Evolutionary conservation across 2,329 filamentous ascomycete genomes (phyloP).

Genomic region (Fulvia fulva): DNA sequence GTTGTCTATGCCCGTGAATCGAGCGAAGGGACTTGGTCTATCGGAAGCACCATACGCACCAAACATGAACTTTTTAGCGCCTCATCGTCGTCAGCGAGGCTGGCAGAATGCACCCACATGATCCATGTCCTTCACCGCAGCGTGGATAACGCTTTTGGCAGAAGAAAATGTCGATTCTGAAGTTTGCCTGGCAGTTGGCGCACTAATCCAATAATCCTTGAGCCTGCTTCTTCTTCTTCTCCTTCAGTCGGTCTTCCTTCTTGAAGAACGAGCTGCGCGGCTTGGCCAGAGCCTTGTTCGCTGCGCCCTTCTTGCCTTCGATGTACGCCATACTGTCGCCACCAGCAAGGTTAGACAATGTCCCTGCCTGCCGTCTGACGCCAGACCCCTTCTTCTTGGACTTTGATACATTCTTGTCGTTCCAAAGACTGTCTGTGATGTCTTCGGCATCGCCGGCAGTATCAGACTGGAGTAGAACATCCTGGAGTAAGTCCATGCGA

Average conservation of each 20-base stretch:
- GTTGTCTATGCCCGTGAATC: no score
- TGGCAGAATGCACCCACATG: not conserved
- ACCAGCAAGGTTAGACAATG: conserved; percentile 78
- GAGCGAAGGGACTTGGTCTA: no score
- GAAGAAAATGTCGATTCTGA: not conserved
- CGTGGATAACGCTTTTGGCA: not conserved
- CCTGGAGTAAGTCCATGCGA: conserved; percentile 78
- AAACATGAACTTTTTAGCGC: no score
- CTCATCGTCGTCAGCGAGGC: no score
- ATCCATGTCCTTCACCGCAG: not conserved
- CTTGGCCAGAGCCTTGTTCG: conserved; percentile 45
- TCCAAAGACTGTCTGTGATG: conserved; percentile 65
- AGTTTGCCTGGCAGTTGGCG: not conserved
- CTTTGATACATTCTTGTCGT: conserved; percentile 46
- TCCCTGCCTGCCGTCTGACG: conserved; percentile 76
- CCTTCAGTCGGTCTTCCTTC: conserved; percentile 37
- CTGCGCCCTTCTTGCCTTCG: conserved; percentile 44
- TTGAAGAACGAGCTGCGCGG: conserved; percentile 45
- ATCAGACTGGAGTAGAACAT: conserved; percentile 85
- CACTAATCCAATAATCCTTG: conserved; percentile 11
- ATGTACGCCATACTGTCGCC: conserved; percentile 92
- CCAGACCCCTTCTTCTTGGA: conserved; percentile 47
- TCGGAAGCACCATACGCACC: no score
- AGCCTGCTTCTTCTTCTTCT: conserved; percentile 28
- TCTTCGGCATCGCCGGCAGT: conserved; percentile 67